Percentiles rank a stretch among this genome's conserved stretches.
phyloP scores from a whole-genome alignment of 768 basidiomycete genomes.

The Auriculariales sp. region DNA sequence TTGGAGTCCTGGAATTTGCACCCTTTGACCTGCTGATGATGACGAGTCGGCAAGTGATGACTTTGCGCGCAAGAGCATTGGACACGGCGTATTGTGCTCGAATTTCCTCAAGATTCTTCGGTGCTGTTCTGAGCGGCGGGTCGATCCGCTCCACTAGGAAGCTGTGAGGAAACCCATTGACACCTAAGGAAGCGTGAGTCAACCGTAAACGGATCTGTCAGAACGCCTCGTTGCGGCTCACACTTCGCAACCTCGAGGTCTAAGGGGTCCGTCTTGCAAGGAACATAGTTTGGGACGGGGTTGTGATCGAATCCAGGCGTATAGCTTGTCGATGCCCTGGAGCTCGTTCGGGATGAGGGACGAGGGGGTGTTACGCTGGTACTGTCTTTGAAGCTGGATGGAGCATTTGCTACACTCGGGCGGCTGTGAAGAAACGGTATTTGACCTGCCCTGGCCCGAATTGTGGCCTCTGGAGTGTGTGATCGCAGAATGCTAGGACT shows the following conservation, averaged over 20 bases:
- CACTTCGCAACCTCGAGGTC: constrained; percentile 57
- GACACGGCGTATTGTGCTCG: constrained; percentile 76
- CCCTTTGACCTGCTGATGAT: constrained; percentile 40
- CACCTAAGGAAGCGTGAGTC: constrained; percentile 20
- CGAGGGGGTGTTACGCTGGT: constrained; percentile 5
- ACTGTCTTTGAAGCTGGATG: constrained; percentile 12
- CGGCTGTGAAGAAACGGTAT: constrained; percentile 46
- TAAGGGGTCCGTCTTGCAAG: constrained; percentile 64
- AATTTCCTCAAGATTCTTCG: constrained; percentile 64
- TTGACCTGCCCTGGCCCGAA: constrained; percentile 46
- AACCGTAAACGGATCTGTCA: not conserved
- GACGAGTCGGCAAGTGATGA: constrained; percentile 66
- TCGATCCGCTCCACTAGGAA: constrained; percentile 70
- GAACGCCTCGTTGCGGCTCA: not conserved
- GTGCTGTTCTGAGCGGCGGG: constrained; percentile 48
- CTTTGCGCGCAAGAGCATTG: constrained; percentile 55
- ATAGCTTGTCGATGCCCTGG: constrained; percentile 43
- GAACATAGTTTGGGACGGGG: constrained; percentile 47
- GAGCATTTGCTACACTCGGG: constrained; percentile 14
- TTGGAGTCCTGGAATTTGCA: no score
- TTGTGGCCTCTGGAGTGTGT: constrained; percentile 53
- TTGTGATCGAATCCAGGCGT: constrained; percentile 43
- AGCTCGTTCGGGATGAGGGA: constrained; percentile 23
- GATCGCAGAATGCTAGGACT: constrained; percentile 33
- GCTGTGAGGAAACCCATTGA: constrained; percentile 65